These are phyloP conservation scores for Ganoderma lucidum DNA, from an alignment of 1,284 basidiomycete species.

Conservation along the genomic window DNA sequence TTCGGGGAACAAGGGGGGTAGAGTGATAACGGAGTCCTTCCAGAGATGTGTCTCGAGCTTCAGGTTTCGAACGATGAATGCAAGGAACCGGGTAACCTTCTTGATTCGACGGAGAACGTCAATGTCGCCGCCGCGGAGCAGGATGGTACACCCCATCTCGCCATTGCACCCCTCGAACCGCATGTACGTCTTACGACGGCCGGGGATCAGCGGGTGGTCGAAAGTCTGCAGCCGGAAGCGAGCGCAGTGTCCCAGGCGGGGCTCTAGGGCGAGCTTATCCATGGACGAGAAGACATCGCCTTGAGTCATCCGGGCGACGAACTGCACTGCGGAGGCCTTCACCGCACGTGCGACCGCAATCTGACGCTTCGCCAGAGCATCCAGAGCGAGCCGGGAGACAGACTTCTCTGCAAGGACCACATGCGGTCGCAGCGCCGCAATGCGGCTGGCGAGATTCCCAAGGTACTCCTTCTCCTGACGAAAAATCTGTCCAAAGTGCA, in stretches of 20 bases:
- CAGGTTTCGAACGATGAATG: constrained; percentile 90
- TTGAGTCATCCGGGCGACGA: constrained; percentile 93
- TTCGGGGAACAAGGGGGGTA: constrained; percentile 72
- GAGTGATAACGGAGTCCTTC: constrained; percentile 90
- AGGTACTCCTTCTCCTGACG: constrained; percentile 97
- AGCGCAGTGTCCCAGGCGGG: constrained; percentile 90
- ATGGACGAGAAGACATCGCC: constrained; percentile 96
- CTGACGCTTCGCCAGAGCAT: constrained; percentile 87
- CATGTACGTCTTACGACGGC: constrained; percentile 94
- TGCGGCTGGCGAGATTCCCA: constrained; percentile 87
- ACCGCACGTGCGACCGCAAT: constrained; percentile 94
- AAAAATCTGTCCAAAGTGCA: constrained; percentile 92
- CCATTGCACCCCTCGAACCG: constrained; percentile 94
- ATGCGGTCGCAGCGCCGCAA: constrained; percentile 91
- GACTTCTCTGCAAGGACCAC: constrained; percentile 93
- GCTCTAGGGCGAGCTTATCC: constrained; percentile 92
- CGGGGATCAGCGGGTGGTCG: constrained; percentile 92
- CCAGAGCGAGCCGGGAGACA: constrained; percentile 92
- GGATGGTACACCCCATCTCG: constrained; percentile 94
- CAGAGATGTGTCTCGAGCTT: constrained; percentile 95
- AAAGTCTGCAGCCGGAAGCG: constrained; percentile 93
- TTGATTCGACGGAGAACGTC: constrained; percentile 87
- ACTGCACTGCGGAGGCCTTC: constrained; percentile 87
- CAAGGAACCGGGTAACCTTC: constrained; percentile 90
- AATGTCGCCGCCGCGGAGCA: constrained; percentile 90